Base-by-base conservation (phyloP, 345 rosid genomes). In the Sonneratia alba region DNA sequence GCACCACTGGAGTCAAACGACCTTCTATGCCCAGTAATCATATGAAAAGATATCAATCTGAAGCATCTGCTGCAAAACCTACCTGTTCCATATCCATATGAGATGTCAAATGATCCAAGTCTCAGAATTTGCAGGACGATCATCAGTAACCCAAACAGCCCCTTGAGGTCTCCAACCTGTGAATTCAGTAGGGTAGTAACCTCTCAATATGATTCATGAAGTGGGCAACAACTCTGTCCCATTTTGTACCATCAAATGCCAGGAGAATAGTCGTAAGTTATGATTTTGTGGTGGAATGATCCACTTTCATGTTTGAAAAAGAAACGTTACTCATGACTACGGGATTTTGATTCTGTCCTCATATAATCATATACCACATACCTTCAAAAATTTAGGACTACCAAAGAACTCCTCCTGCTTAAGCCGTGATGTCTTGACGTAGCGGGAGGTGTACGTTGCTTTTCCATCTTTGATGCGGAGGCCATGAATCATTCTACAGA, bases 401-500 rank as follows among this genome's bases (percentile, higher is more conserved):
- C 93, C 98, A 71, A 82, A 91, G 77, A 67, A 84, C 66, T 94
- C 91, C 81, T 94, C 98, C 80, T 91, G 98, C 77, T 87, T 83
- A 74, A 94, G 84, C 42, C 84, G 86, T 9, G 97, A 88, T 27
- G 97, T 94, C 88, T 71, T 85, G 59, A 91, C 95, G 75, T 72
- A 91, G 61, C 92, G 93, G 62, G 93, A 84, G 51, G 91, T 93
- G 74, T 89, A 90, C 15, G 91, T 82, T 51, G 98, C 97, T 75
- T 88, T 91, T 47, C 97, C 98, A 75, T 90, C 86, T 77, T 89
- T 88, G 75, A 94, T 89, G 64, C 89, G 91, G 76, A 94, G 68
- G 9, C 95, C 98, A 82, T 94, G 97, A 73, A 94, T 87, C 98
- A 94, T 94, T 66, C 97, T 91, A 88, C 77, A 79, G 66, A 27